A percentile compares a stretch with the other conserved stretches of the same genome.
phyloP scores from a whole-genome alignment of 352 stramenopile genomes.

The Phytopythium litorale region DNA sequence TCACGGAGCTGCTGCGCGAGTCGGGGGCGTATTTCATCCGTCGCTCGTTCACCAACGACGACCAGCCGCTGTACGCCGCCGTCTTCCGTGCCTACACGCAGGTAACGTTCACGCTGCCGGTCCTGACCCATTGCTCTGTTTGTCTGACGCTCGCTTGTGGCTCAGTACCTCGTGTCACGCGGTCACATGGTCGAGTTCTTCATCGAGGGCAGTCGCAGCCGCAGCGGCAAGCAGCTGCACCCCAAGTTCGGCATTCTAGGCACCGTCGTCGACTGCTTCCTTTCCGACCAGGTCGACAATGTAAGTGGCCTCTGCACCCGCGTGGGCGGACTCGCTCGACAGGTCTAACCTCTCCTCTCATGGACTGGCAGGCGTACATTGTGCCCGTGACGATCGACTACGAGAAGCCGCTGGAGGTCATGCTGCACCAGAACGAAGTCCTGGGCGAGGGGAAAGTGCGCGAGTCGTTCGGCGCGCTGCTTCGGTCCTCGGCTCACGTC shows the following conservation, averaged over 20 bases:
- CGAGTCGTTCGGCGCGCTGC: conserved; percentile 62
- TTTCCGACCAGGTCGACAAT: conserved; percentile 69
- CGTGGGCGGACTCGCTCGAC: background rate
- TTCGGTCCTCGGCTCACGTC: conserved; percentile 66
- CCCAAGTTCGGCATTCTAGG: conserved; percentile 79
- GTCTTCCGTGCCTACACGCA: conserved; percentile 82
- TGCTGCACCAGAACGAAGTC: conserved; percentile 80
- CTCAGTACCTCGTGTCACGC: conserved; percentile 61
- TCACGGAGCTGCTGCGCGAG: conserved; percentile 62
- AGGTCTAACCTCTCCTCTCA: background rate
- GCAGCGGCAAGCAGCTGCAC: conserved; percentile 78
- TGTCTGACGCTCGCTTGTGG: conserved; percentile 1
- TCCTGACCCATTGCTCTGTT: background rate
- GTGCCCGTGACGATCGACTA: conserved; percentile 87
- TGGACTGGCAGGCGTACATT: conserved; percentile 52
- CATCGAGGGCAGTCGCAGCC: conserved; percentile 79
- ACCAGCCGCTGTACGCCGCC: conserved; percentile 66
- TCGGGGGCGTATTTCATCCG: conserved; percentile 82
- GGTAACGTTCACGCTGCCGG: conserved; percentile 6
- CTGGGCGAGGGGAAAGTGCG: conserved; percentile 79
- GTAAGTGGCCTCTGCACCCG: conserved; percentile 28
- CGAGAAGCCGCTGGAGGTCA: conserved; percentile 78
- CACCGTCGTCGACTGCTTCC: conserved; percentile 67
- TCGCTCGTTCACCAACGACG: conserved; percentile 51
- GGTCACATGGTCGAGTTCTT: conserved; percentile 87